Conservation (phyloP, 2,329 filamentous ascomycete genomes). For the Fusarium illudens region DNA sequence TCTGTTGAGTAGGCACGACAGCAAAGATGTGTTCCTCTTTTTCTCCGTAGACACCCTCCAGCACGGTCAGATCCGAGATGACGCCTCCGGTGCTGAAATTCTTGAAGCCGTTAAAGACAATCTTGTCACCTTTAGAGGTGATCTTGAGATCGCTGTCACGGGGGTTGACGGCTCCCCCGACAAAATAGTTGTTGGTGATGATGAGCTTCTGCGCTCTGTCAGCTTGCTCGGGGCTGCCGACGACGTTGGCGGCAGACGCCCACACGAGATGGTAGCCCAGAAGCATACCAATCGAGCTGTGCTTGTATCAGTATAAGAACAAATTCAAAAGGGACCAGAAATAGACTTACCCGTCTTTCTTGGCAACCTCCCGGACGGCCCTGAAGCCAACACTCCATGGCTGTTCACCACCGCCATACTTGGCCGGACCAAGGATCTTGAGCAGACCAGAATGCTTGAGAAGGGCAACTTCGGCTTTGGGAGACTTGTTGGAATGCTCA, state of each 20-base stretch:
- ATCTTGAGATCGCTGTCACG: conserved; percentile 69
- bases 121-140: conserved; percentile 59
- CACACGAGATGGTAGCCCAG: conserved; percentile 72
- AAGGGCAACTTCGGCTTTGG: conserved; percentile 50
- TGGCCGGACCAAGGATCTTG: conserved; percentile 50
- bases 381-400: conserved; percentile 63
- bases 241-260: conserved; percentile 67
- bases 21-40: conserved; percentile 70
- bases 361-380: conserved; percentile 68
- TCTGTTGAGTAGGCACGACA: conserved; percentile 64
- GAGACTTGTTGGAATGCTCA: conserved; percentile 52
- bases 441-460: conserved; percentile 53
- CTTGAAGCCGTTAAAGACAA: conserved; percentile 70
- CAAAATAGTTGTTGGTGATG: conserved; percentile 70
- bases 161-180: conserved; percentile 72
- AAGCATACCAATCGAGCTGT: conserved; percentile 68
- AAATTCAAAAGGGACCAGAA: neutral
- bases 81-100: conserved; percentile 74
- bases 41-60: conserved; percentile 68
- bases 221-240: conserved; percentile 67
- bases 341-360: conserved; percentile 63
- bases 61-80: conserved; percentile 70
- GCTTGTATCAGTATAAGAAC: neutral
- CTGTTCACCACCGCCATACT: conserved; percentile 55
- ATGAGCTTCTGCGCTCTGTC: conserved; percentile 65